These are phyloP conservation scores for Dioszegia aurantiaca DNA, from an alignment of 768 basidiomycete genomes.

Conservation along the genomic window DNA sequence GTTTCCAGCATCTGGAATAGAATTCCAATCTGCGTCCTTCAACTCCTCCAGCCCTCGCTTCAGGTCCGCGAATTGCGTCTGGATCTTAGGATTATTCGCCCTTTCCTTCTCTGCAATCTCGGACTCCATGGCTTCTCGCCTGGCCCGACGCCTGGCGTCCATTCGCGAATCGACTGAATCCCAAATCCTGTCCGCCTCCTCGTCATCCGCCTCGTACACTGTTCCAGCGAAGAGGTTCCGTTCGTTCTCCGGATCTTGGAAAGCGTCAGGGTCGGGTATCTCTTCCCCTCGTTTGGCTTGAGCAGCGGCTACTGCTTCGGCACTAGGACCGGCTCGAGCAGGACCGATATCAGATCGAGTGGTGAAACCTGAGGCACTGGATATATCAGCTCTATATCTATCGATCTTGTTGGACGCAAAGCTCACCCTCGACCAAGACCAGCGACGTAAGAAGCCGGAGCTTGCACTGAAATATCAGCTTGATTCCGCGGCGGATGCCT, in stretches of 20 bases:
- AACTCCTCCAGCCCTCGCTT: constrained; percentile 84
- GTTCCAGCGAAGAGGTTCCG: constrained; percentile 92
- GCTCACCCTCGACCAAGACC: constrained; percentile 95
- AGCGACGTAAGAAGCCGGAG: constrained; percentile 94
- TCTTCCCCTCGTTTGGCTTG: constrained; percentile 69
- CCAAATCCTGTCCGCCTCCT: constrained; percentile 94
- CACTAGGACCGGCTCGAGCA: constrained; percentile 89
- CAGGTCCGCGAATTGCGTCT: constrained; percentile 90
- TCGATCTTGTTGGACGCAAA: constrained; percentile 15
- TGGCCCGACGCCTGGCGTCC: constrained; percentile 75
- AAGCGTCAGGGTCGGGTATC: constrained; percentile 79
- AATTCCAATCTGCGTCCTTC: constrained; percentile 90
- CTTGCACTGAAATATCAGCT: constrained; percentile 55
- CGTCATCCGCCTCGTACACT: constrained; percentile 94
- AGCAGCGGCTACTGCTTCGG: constrained; percentile 80
- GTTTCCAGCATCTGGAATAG: constrained; percentile 92
- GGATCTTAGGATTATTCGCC: constrained; percentile 87
- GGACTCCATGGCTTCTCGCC: constrained; percentile 75
- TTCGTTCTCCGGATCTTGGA: constrained; percentile 97
- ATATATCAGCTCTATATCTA: constrained; percentile 14
- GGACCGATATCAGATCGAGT: constrained; percentile 99
- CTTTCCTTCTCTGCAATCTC: constrained; percentile 72
- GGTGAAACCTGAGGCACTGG: constrained; percentile 91
- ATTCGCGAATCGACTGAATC: constrained; percentile 86
- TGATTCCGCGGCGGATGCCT: not conserved